phyloP scores from a whole-genome alignment of 73 alveolate genomes.

The Tetrahymena thermophila region DNA sequence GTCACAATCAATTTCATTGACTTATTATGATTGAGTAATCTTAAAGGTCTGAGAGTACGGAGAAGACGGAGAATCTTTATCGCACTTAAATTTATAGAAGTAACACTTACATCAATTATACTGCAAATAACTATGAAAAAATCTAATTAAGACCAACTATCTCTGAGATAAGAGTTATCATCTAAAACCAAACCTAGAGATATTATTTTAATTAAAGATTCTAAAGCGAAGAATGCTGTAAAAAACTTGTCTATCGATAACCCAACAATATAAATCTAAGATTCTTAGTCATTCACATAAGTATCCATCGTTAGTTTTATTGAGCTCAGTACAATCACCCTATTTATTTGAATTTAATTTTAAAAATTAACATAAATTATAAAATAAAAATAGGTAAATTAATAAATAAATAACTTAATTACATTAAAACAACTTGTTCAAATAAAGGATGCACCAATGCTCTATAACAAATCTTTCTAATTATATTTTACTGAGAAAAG shows the following conservation, averaged over 20 bases:
- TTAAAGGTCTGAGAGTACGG: slow-evolving; percentile 86
- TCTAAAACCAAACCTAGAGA: slow-evolving; percentile 66
- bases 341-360: neutral
- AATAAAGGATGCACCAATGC: slow-evolving; percentile 13
- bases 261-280: neutral
- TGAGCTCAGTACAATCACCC: slow-evolving; percentile 11
- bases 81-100: slow-evolving; percentile 42
- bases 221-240: slow-evolving; percentile 43
- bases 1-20: slow-evolving; percentile 80
- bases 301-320: slow-evolving; percentile 43
- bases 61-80: slow-evolving; percentile 80
- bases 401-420: neutral
- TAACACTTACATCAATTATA: slow-evolving; percentile 32
- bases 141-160: slow-evolving; percentile 54
- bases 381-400: too few species aligned
- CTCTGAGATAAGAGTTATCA: slow-evolving; percentile 62
- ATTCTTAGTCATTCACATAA: slow-evolving; percentile 4
- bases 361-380: neutral
- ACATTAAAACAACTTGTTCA: slow-evolving; percentile 44
- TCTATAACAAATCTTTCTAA: slow-evolving; percentile 26
- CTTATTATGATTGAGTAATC: slow-evolving; percentile 84
- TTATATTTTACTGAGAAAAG: neutral
- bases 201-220: slow-evolving; percentile 55
- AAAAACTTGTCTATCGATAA: slow-evolving; percentile 15
- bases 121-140: slow-evolving; percentile 41